These are phyloP conservation scores for Raphanus hybrid DNA, from an alignment of 441 rosid genomes.

Conservation along the genomic window DNA sequence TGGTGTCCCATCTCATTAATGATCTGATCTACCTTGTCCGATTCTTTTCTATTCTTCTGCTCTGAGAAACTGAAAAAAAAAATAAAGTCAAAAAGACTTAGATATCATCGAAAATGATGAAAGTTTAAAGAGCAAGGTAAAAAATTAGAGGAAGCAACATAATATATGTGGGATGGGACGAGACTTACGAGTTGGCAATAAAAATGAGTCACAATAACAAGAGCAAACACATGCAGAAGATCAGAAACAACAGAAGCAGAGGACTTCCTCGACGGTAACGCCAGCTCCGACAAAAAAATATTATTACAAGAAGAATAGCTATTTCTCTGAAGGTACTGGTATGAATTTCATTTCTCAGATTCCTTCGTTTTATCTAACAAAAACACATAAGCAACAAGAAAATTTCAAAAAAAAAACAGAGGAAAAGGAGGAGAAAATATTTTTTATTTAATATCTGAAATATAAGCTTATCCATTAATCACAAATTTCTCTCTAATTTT, in stretches of 20 bases:
- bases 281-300: conserved; percentile 63
- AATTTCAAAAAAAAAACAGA: too few species aligned
- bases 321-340: conserved; percentile 69
- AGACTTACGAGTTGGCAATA: conserved; percentile 57
- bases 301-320: conserved; percentile 63
- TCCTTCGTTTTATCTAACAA: conserved; percentile 48
- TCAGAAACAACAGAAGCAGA: conserved; percentile 65
- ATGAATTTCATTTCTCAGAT: conserved; percentile 65
- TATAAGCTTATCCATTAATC: neutral
- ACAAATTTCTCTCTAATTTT: too few species aligned
- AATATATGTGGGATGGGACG: neutral
- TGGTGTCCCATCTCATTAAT: conserved; percentile 51
- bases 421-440: neutral
- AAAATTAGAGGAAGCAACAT: neutral
- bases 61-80: neutral
- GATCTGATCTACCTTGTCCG: conserved; percentile 50
- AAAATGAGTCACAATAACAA: conserved; percentile 66
- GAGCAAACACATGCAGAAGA: conserved; percentile 75
- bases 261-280: conserved; percentile 85
- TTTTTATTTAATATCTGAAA: too few species aligned
- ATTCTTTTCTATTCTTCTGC: neutral
- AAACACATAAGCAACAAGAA: neutral
- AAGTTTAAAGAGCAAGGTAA: neutral
- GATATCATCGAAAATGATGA: neutral
- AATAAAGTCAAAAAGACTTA: too few species aligned